Evolutionary conservation across 768 basidiomycete genomes (phyloP), one percentile per base, ranked within the genome.

Genomic region (Serendipita sp.): DNA sequence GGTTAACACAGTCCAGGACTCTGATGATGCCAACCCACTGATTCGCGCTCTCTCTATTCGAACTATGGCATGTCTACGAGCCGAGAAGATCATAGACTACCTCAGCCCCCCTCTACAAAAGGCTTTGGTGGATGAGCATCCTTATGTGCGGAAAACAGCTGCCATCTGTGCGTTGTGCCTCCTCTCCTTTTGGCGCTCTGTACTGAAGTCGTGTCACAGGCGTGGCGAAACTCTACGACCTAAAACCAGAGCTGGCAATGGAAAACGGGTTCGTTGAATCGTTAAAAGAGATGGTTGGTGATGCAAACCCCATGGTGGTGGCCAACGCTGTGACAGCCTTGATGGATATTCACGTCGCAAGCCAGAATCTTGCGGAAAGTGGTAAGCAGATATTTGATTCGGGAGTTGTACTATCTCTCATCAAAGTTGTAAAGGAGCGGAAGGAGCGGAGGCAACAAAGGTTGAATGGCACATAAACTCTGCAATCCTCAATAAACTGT

Each of bases 21-120:
- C 92, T 0, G 92, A 94, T 67, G 96, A 98, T 71, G 84, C 90
- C 9, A 98, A 99, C 69, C 96, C 96, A 0, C 88, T 98, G 62
- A 89, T 98, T 26, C 85, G 96, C 60, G 96, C 96, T 0, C 80
- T 99, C 62, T 88, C 96, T 34, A 97, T 98, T 71, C 84, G 95
- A 41, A 99, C 96, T 7, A 99, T 99, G 96, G 93, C 92, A 34
- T 89, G 90, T 70, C 75, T 99, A 53, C 88, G 94, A 43, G 94
- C 95, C 7, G 96, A 98, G 73, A 98, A 97, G 82, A 98, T 97
- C 72, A 90, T 97, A 73, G 94, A 97, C 75, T 99, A 98, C 74
- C 82, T 99, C n/a, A 91, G 86, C 68, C 89, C 93, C 71, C 95
- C 96, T 0, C 76, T 99, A 2, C 88, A 91, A 67, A 90, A 91